These are phyloP conservation scores for Pythium phragmitis DNA, from an alignment of 352 stramenopile species.

Conservation along the genomic window DNA sequence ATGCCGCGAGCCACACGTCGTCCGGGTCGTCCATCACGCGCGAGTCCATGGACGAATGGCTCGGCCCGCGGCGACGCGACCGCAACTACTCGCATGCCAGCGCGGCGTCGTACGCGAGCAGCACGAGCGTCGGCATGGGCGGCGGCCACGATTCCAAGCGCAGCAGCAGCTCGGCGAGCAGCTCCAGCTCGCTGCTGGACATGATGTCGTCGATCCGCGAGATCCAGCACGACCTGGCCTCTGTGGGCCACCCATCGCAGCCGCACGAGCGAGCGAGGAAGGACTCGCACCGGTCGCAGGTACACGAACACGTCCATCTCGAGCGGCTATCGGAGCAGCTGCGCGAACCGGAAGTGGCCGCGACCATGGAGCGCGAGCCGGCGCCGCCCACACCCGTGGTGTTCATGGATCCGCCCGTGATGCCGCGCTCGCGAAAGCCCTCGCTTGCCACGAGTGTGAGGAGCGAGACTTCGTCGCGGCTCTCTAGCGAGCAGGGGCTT, in stretches of 20 bases:
- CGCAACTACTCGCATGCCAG: slow-evolving; percentile 21
- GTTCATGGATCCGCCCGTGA: not conserved
- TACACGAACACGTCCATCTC: slow-evolving; percentile 21
- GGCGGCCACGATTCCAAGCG: slow-evolving; percentile 19
- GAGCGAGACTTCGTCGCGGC: not conserved
- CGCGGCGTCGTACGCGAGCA: slow-evolving; percentile 3
- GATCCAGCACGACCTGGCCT: slow-evolving; percentile 53
- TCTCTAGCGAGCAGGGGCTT: slow-evolving; percentile 1
- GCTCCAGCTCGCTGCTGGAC: slow-evolving; percentile 32
- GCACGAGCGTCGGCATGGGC: not conserved
- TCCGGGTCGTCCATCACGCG: slow-evolving; percentile 9
- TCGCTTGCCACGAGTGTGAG: not conserved
- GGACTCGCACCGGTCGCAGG: slow-evolving; percentile 11
- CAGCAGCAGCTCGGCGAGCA: slow-evolving; percentile 26
- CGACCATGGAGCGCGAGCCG: not conserved
- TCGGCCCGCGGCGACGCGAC: slow-evolving; percentile 16
- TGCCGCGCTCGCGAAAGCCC: not conserved
- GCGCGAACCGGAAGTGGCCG: slow-evolving; percentile 1
- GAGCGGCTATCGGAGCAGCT: slow-evolving; percentile 26
- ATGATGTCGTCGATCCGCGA: slow-evolving; percentile 50
- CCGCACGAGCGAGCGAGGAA: slow-evolving; percentile 7
- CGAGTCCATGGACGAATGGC: slow-evolving; percentile 26
- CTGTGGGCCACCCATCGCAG: slow-evolving; percentile 20
- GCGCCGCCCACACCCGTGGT: slow-evolving; percentile 4
- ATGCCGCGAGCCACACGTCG: slow-evolving; percentile 15